phyloP scores from a whole-genome alignment of 352 stramenopile species.

The Pythium phragmiticola region DNA sequence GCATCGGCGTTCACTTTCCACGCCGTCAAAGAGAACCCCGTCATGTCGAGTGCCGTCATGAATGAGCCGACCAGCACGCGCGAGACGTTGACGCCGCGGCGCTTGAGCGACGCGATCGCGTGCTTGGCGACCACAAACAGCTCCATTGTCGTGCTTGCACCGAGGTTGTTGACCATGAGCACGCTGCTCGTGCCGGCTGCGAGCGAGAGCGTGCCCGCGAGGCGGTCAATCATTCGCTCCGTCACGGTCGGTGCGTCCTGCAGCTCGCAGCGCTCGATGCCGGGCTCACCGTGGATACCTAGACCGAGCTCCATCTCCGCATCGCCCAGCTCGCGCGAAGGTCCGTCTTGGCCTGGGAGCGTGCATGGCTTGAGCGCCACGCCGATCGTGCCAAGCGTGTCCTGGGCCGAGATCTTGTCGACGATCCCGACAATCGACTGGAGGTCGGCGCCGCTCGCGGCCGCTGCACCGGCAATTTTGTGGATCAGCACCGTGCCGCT shows the following conservation, averaged over 20 bases:
- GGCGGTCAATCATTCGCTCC: constrained; percentile 51
- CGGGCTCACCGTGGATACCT: constrained; percentile 95
- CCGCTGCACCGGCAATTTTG: constrained; percentile 94
- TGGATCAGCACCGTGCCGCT: constrained; percentile 97
- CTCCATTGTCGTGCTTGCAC: constrained; percentile 95
- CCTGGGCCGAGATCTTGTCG: constrained; percentile 46
- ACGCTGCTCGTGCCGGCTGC: constrained; percentile 38
- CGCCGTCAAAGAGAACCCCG: constrained; percentile 90
- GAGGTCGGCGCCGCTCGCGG: constrained; percentile 77
- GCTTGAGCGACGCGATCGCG: constrained; percentile 59
- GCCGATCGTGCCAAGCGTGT: constrained; percentile 91
- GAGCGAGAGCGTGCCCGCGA: constrained; percentile 46
- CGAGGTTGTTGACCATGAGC: constrained; percentile 97
- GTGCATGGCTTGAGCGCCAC: constrained; percentile 95
- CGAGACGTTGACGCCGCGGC: constrained; percentile 66
- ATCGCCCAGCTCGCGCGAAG: constrained; percentile 55
- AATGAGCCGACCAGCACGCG: constrained; percentile 92
- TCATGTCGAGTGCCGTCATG: constrained; percentile 98
- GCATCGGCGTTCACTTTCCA: constrained; percentile 77
- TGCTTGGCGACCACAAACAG: constrained; percentile 92
- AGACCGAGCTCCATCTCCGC: constrained; percentile 93
- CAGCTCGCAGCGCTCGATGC: constrained; percentile 61
- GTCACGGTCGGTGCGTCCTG: constrained; percentile 50
- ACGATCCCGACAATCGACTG: constrained; percentile 68
- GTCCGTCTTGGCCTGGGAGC: constrained; percentile 83